Base-by-base conservation (phyloP, 306 rosid species). In the Canavalia gladiata region DNA sequence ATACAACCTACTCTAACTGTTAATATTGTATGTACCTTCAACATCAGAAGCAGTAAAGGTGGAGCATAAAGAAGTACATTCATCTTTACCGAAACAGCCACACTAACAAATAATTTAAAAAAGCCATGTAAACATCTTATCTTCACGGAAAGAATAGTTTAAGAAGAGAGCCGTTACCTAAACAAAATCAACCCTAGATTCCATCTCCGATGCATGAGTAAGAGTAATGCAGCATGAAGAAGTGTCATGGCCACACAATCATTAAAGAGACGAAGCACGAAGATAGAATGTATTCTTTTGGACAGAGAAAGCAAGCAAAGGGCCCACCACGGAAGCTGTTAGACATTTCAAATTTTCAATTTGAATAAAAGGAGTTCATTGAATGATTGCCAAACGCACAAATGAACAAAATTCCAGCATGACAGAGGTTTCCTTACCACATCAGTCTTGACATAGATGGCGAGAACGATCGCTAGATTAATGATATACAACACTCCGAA, bases 41-140 rank as follows among this genome's bases (percentile, higher is more conserved):
- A 81, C 98, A 95, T 93, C 56, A 95, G 96, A 18, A 93, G 90
- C 77, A 95, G 84, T 46, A 95, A 84, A 39, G 96, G 90, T 34
- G 99, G 98, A 72, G 94, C 99, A 81, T 90, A 95, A 42, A 95
- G 97, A 71, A 95, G 97, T 67, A 91, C 96, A 81, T 95, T 95
- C 99, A 95, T 95, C 96, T 95, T 95, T 59, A 95, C 79, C 8
- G 97, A 93, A 87, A 95, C 99, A 68, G 99, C 98, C 52, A 82
- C 89, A 78, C 99, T 93, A 78, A 81, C 43, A 81, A 81, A 79
- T 69, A 76, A 85, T 81, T 3, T 86, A 57, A 54, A 75, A 71
- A 58, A 68, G 18, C 73, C 87, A 76, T 35, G 81, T 68, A 50
- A 69, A 39, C 60, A 67, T 11, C n/a, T 76, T 56, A 76, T 72